Percentiles rank a stretch among this genome's conserved stretches.
Evolutionary conservation across 805 yeast genomes (phyloP).

Genomic region (Cyberlindnera xishuangbannaensis): DNA sequence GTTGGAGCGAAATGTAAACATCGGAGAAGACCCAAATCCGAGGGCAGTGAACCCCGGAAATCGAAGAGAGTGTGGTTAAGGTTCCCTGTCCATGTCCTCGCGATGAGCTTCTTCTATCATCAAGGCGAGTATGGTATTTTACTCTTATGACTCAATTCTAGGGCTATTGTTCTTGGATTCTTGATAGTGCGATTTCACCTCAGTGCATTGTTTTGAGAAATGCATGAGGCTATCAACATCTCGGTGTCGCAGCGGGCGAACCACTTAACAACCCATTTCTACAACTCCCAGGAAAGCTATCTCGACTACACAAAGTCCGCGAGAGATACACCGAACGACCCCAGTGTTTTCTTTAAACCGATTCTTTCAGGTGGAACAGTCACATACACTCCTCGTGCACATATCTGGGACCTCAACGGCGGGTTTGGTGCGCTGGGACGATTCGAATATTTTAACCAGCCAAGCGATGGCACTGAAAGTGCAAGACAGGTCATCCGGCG

Average conservation of each 20-base stretch:
- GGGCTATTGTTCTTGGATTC: no score
- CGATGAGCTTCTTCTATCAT: no score
- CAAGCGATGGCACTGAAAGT: constrained; percentile 7
- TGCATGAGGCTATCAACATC: constrained; percentile 72
- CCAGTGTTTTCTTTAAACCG: constrained; percentile 42
- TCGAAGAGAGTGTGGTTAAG: no score
- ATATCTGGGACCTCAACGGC: constrained; percentile 74
- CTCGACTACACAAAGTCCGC: constrained; percentile 42
- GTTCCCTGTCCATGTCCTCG: no score
- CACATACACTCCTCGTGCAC: constrained; percentile 74
- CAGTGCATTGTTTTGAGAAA: constrained; percentile 22
- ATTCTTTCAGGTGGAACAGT: constrained; percentile 35
- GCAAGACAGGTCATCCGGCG: constrained; percentile 30
- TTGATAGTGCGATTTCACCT: no score
- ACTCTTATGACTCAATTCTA: no score
- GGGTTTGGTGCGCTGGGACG: constrained; percentile 69
- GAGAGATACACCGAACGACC: constrained; percentile 29
- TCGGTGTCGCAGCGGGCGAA: constrained; percentile 71
- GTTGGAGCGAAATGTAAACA: not conserved
- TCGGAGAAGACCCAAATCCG: no score
- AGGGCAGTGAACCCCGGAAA: no score
- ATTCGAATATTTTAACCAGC: constrained; percentile 36
- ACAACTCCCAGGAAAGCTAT: constrained; percentile 70
- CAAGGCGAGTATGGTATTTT: no score
- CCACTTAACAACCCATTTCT: constrained; percentile 73